Conservation (phyloP, 768 basidiomycete species). For the Pilatotrama ljubarskyi region DNA sequence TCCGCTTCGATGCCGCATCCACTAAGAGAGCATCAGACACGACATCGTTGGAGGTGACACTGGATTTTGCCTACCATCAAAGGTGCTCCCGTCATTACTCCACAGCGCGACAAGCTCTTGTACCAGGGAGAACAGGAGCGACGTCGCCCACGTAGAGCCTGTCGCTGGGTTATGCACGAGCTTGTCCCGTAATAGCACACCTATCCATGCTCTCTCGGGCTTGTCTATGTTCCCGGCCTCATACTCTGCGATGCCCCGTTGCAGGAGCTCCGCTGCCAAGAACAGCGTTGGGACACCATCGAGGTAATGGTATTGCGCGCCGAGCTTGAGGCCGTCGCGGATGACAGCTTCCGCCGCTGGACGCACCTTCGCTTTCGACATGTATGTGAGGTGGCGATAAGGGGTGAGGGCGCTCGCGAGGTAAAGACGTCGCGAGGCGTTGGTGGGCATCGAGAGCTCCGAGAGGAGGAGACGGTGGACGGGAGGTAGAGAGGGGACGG, state of each 20-base stretch:
- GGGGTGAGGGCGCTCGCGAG: slow-evolving; percentile 79
- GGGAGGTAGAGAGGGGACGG: slow-evolving; percentile 35
- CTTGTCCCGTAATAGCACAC: slow-evolving; percentile 70
- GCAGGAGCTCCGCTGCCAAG: slow-evolving; percentile 48
- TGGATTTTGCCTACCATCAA: slow-evolving; percentile 54
- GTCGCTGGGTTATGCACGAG: slow-evolving; percentile 60
- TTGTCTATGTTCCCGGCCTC: slow-evolving; percentile 17
- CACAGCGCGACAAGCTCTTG: slow-evolving; percentile 66
- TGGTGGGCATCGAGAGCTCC: slow-evolving; percentile 38
- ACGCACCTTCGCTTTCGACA: slow-evolving; percentile 59
- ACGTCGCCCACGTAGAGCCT: slow-evolving; percentile 69
- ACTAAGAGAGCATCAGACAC: slow-evolving; percentile 33
- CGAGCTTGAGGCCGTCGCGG: slow-evolving; percentile 83
- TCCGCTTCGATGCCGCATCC: slow-evolving; percentile 45
- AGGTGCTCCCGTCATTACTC: slow-evolving; percentile 37
- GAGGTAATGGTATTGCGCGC: slow-evolving; percentile 71
- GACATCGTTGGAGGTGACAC: neutral
- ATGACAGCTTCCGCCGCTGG: slow-evolving; percentile 69
- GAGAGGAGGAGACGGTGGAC: slow-evolving; percentile 50
- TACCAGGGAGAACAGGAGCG: slow-evolving; percentile 73
- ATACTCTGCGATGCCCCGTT: slow-evolving; percentile 25
- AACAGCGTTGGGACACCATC: slow-evolving; percentile 75
- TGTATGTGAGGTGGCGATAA: slow-evolving; percentile 57
- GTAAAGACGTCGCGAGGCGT: slow-evolving; percentile 63
- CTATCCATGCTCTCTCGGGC: slow-evolving; percentile 59